Evolutionary conservation across 208 protist genomes (phyloP).

Genomic region (Tritrichomonas foetus): DNA sequence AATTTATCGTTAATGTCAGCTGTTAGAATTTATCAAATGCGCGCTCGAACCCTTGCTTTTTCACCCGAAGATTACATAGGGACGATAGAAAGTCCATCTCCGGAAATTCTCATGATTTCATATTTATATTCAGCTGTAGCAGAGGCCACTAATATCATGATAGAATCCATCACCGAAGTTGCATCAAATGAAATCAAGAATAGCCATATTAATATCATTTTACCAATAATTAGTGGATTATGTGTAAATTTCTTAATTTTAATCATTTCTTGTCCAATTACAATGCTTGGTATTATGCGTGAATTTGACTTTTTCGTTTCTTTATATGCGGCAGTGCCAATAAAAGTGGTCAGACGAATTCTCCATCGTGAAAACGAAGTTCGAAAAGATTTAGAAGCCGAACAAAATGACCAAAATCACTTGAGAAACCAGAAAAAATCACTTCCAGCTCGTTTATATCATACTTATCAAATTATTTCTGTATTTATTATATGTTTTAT

Average conservation of each 20-base stretch:
- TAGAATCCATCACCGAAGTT: neutral
- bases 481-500: neutral
- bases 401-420: too few relatives aligned
- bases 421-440: too few relatives aligned
- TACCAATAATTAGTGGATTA: neutral
- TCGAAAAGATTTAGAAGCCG: too few relatives aligned
- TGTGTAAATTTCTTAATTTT: neutral
- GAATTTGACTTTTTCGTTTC: constrained; percentile 19
- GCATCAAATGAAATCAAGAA: neutral
- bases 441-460: too few relatives aligned
- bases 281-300: neutral
- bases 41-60: neutral
- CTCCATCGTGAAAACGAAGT: neutral
- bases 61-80: neutral
- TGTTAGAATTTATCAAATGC: neutral
- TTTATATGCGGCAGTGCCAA: neutral
- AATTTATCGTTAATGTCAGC: neutral
- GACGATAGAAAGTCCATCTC: neutral
- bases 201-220: neutral
- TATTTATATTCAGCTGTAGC: neutral
- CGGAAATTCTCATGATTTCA: neutral
- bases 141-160: neutral
- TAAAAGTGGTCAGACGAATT: neutral
- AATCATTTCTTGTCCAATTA: neutral
- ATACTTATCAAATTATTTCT: neutral